Base-by-base conservation (phyloP, 257 asterid genomes). In the Galeopsis tetrahit region DNA sequence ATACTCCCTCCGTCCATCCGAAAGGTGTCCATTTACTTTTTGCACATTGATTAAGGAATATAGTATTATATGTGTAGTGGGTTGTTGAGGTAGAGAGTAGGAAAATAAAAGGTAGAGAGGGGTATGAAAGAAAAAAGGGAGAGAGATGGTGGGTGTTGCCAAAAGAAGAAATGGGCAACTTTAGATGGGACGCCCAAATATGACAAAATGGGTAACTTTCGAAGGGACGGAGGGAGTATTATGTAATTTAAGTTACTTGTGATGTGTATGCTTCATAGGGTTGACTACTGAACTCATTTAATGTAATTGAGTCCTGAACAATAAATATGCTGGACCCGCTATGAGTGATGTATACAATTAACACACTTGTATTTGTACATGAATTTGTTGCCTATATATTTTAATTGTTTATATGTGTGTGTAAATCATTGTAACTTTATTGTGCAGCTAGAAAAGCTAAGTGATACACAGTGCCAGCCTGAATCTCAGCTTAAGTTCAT, bases 401-500 rank as follows among this genome's bases (percentile, higher is more conserved):
- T 63, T 10, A 71, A 71, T 8, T 13, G 7, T 69, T 61, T 17
- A 61, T n/a, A 59, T 28, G 33, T 53, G 32, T 72, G 57, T 67
- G 40, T 58, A 62, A 66, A 51, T 52, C 43, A 70, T 53, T 81
- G 74, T 51, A 14, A 66, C 33, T 73, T 70, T 79, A 31, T 65
- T 69, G n/a, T 86, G 90, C 91, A 93, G 97, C 91, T 93, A 70
- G 98, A 91, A 81, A 89, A 82, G 82, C 89, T 93, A 72, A 93
- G 98, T 72, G 96, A 94, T 76, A 76, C 14, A 62, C 98, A 94
- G 66, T 80, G 86, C 66, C 98, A 94, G 81, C 97, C 98, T 4
- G 98, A 91, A 78, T 88, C 97, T 69, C 98, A 94, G 86, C 92
- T 94, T 28, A 94, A 91, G 90, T 94, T 94, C 81, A 90, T 94